Percentiles rank a stretch among this genome's conserved stretches.
Conservation (phyloP, 75 land plant species). For the Picea sitchensis region DNA sequence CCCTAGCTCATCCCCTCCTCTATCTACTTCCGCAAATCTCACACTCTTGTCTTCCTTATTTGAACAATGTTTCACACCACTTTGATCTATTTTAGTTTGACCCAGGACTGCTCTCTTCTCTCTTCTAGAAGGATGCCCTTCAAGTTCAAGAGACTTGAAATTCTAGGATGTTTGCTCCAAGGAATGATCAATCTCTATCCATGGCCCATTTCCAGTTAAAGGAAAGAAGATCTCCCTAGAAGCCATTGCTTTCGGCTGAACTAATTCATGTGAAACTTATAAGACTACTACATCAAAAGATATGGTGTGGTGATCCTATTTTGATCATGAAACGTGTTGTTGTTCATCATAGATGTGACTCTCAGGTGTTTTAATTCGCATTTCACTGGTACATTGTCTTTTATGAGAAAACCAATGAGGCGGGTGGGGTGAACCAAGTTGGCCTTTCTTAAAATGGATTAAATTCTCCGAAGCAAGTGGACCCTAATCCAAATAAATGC, state of each 20-base stretch:
- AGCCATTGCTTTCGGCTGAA: constrained; percentile 17
- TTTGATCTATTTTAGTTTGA: not conserved
- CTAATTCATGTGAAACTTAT: constrained; percentile 48
- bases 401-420: constrained; percentile 52
- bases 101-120: too few relatives aligned
- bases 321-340: not conserved
- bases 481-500: constrained; percentile 74
- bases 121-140: not conserved
- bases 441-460: constrained; percentile 24
- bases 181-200: not conserved
- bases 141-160: not conserved
- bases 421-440: constrained; percentile 30
- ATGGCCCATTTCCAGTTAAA: constrained; percentile 22
- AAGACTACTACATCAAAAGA: constrained; percentile 71
- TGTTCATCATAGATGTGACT: constrained; percentile 36
- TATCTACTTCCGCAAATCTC: too few relatives aligned
- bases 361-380: constrained; percentile 10
- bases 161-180: not conserved
- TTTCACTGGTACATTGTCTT: constrained; percentile 27
- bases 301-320: constrained; percentile 20
- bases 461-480: constrained; percentile 49
- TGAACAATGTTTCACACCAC: not conserved
- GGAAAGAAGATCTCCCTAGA: not conserved
- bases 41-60: not conserved
- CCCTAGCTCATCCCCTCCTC: too few relatives aligned